Evolutionary conservation across 73 alveolate genomes (phyloP), one percentile per base, ranked within the genome.

Genomic region (Paraurostyla sp.): DNA sequence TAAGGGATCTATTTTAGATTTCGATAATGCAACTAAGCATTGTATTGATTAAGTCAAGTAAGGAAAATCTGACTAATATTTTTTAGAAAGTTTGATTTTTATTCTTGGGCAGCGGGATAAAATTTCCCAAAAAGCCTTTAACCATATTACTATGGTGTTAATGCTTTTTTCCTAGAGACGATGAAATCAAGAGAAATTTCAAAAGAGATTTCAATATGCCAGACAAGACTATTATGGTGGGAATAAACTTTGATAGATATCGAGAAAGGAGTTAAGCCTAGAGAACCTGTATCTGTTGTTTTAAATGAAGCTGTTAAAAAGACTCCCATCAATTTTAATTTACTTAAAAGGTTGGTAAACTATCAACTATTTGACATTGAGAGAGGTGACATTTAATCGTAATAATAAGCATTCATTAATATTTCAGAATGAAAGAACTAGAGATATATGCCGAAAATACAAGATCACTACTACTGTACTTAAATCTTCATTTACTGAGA

Each of bases 371-470:
- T 83, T 63, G 95, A 91, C 80, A 52, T 91, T 35, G 91, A 84
- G 16, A 49, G 95, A 40, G 90, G 91, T 11, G 95, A 91, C 18
- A 84, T 91, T 35, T 16, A 40, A 50, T 45, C 82, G 69, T 54
- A 54, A 54, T 6, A 18, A 13, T 20, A 9, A 54, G 6, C 30
- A 9, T 20, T 54, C 23, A 13, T 20, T 9, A 18, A 54, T 35
- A 9, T 54, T 54, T 20, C 9, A 58, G 52, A 11, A 63, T 80
- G 85, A 45, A 22, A 22, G 95, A 91, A 42, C 88, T 91, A 23
- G 88, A 88, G 50, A 43, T 91, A 0, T 91, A 91, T 71, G 95
- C 93, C 2, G 95, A 91, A 52, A 83, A 91, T 59, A 91, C 95
- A 9, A 35, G 95, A 4, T 82, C 92, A 35, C 60, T 91, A 27